Percentiles rank a stretch among this genome's conserved stretches.
Evolutionary conservation across 768 basidiomycete species (phyloP).

Genomic region (Mycena venus): DNA sequence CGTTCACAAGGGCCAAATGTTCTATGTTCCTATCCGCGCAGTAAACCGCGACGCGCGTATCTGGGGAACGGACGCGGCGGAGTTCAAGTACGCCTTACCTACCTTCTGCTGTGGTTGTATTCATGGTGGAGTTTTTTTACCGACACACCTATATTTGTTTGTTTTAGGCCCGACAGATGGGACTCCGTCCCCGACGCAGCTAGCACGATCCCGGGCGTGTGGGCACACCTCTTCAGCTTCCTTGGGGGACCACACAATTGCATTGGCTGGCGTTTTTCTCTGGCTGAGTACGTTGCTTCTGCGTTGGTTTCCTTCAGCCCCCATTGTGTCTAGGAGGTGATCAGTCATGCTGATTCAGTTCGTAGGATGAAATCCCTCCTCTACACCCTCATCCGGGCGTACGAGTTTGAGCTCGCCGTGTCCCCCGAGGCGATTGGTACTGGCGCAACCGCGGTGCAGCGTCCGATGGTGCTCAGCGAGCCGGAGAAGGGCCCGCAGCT

Average conservation of each 20-base stretch:
- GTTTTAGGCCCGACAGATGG: conserved; percentile 67
- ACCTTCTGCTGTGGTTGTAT: not conserved
- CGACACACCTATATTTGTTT: not conserved
- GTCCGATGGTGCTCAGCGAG: conserved; percentile 42
- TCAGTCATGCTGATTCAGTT: too few relatives aligned
- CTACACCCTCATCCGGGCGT: conserved; percentile 50
- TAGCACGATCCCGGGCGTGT: conserved; percentile 45
- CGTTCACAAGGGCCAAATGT: conserved; percentile 37
- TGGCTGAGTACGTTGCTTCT: conserved; percentile 53
- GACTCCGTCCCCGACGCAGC: conserved; percentile 42
- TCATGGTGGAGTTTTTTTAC: too few relatives aligned
- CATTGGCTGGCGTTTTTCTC: conserved; percentile 61
- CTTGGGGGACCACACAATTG: conserved; percentile 61
- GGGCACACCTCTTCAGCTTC: conserved; percentile 51
- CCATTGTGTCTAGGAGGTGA: too few relatives aligned
- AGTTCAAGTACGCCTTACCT: conserved; percentile 50
- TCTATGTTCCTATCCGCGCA: conserved; percentile 48
- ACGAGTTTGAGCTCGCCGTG: conserved; percentile 54
- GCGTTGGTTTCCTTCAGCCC: not conserved
- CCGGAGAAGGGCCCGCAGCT: conserved; percentile 20
- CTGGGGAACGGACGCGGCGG: conserved; percentile 46
- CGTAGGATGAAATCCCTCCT: conserved; percentile 48
- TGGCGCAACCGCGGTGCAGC: conserved; percentile 39
- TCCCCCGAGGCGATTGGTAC: conserved; percentile 40
- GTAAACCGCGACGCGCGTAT: conserved; percentile 52